A percentile compares a stretch with the other conserved stretches of the same genome.
These are phyloP conservation scores for Phytophthora pini DNA, from an alignment of 352 stramenopile species.

Conservation along the genomic window DNA sequence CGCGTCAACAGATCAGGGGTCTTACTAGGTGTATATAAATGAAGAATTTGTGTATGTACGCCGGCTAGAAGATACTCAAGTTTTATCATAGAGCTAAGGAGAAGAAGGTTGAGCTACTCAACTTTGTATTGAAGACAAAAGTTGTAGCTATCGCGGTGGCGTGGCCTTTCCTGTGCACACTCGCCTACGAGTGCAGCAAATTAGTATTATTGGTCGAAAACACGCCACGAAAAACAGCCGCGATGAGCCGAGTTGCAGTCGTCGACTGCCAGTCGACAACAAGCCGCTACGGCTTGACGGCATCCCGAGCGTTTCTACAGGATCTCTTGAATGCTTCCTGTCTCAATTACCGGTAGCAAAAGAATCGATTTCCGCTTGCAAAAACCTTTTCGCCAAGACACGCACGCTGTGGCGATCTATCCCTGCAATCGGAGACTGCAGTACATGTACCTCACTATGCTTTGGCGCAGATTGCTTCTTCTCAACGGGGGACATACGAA, in stretches of 20 bases:
- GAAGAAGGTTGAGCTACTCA: no score
- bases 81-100: no score
- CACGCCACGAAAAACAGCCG: slow-evolving; percentile 9
- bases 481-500: slow-evolving; percentile 15
- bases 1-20: no score
- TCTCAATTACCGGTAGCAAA: slow-evolving; percentile 1
- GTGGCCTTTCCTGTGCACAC: no score
- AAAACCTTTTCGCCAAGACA: background rate
- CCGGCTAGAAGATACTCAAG: no score
- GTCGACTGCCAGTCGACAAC: background rate
- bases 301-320: slow-evolving; percentile 5
- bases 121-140: no score
- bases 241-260: background rate
- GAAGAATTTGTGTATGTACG: no score
- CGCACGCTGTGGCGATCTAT: background rate
- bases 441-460: background rate
- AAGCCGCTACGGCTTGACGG: background rate
- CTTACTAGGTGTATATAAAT: no score
- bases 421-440: background rate
- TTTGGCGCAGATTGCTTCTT: slow-evolving; percentile 12
- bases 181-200: no score
- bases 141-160: no score
- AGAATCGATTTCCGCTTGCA: background rate
- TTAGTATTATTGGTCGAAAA: slow-evolving; percentile 8
- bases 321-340: background rate